Evolutionary conservation across 2,329 filamentous ascomycete species (phyloP), one percentile per base, ranked within the genome.

Genomic region (Aureobasidium melanogenum): DNA sequence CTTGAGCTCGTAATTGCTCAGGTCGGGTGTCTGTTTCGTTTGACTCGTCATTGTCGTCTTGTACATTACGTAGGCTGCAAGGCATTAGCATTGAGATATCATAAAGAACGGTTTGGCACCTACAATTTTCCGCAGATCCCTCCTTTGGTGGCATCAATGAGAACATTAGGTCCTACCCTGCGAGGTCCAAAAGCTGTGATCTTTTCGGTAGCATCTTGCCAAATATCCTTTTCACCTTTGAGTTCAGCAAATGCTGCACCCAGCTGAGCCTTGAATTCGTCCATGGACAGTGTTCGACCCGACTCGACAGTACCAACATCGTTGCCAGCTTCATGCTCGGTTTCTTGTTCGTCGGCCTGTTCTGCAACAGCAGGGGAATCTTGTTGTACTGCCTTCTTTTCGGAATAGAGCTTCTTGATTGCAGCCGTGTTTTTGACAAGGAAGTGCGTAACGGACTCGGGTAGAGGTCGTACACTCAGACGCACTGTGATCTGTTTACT

Each of bases 121-220:
- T 85, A 92, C 76, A 90, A 86, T 76, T 85, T 88, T 51, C 87
- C 81, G 66, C 89, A 89, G 44, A 88, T 84, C 38, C 85, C 83
- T 19, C 84, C 83, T 43, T 83, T 79, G 0, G 93, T 97, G 4
- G 84, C 81, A 72, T 99, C 94, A 62, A 99, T 84, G 7, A 99
- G 80, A 5, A 99, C 75, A 71, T 99, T 99, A 1, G 93, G 91
- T 0, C 94, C 94, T 14, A 86, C 86, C 67, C 93, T 80, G 61
- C 88, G 82, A 1, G 94, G 93, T 0, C 93, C 94, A 72, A 99
- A 99, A 0, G 90, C 88, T n/a, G 86, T 84, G 67, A 99, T 93
- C 68, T 86, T 86, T 63, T 95, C 86, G 30, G 94, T 83, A 12
- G 87, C 79, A 64, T 85, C 84, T 65, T 84, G 85, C 90, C 92